Evolutionary conservation across 345 rosid genomes (phyloP).

Genomic region (Sisymbrium altissimum): DNA sequence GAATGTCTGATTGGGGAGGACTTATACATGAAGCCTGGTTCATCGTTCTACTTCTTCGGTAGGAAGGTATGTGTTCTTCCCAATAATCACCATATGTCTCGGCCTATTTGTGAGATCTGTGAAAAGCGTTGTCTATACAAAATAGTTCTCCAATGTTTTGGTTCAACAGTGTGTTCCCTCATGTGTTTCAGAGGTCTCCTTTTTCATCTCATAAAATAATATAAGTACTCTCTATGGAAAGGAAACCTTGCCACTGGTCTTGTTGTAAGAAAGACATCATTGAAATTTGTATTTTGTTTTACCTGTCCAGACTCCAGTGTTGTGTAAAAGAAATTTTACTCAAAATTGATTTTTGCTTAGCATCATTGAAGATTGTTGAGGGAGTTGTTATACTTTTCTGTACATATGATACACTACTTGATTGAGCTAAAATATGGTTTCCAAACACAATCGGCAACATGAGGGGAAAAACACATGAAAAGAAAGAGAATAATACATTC

Average conservation of each 20-base stretch:
- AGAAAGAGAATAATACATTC: not conserved
- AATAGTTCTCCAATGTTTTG: not conserved
- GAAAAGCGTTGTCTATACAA: not conserved
- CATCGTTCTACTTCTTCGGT: not conserved
- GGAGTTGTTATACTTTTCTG: not conserved
- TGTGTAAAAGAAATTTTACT: not conserved
- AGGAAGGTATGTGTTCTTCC: not conserved
- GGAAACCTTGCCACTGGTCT: not conserved
- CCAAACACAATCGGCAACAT: not conserved
- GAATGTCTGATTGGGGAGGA: not conserved
- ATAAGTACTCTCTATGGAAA: not conserved
- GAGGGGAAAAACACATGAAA: not conserved
- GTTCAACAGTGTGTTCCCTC: not conserved
- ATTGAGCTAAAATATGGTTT: not conserved
- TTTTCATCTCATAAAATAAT: not conserved
- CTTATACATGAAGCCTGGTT: not conserved
- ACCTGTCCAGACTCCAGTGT: not conserved
- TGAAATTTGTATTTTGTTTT: not conserved
- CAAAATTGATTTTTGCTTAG: not conserved
- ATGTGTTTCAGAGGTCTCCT: not conserved
- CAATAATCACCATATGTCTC: not conserved
- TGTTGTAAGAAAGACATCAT: not conserved
- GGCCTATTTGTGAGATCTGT: not conserved
- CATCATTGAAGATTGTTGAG: not conserved
- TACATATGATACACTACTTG: not conserved